These are phyloP conservation scores for Ceratocystis eucalypticola DNA, from an alignment of 2,329 filamentous ascomycete species.

Conservation along the genomic window DNA sequence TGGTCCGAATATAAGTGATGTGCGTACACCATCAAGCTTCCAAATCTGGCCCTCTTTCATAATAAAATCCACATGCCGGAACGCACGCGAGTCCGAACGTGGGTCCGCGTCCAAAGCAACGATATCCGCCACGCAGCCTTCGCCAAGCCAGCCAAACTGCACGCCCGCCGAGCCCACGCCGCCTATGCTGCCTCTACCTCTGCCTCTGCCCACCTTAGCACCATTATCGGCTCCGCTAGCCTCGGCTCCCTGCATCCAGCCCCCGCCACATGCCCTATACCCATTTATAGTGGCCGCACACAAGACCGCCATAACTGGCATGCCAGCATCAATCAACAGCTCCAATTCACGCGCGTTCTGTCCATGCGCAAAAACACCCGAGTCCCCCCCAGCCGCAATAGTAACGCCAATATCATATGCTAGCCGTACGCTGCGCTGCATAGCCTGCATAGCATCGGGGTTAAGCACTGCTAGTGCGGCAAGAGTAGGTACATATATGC, in stretches of 20 bases:
- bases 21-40: slow-evolving; percentile 27
- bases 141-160: slow-evolving; percentile 37
- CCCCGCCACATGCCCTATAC: slow-evolving; percentile 42
- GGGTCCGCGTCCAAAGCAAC: slow-evolving; percentile 36
- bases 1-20: slow-evolving; percentile 15
- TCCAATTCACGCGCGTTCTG: slow-evolving; percentile 41
- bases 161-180: slow-evolving; percentile 18
- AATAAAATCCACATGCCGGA: slow-evolving; percentile 39
- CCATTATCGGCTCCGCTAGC: neutral
- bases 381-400: slow-evolving; percentile 40
- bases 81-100: slow-evolving; percentile 28
- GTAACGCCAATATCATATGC: slow-evolving; percentile 36
- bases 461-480: slow-evolving; percentile 31
- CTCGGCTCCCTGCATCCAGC: slow-evolving; percentile 27
- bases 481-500: slow-evolving; percentile 41
- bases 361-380: slow-evolving; percentile 40
- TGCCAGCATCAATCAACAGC: slow-evolving; percentile 37
- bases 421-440: slow-evolving; percentile 30
- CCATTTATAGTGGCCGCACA: slow-evolving; percentile 38
- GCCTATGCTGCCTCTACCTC: neutral
- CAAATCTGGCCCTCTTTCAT: slow-evolving; percentile 44
- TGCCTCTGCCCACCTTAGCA: slow-evolving; percentile 6
- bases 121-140: slow-evolving; percentile 38
- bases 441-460: slow-evolving; percentile 23
- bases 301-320: slow-evolving; percentile 37